Evolutionary conservation across 352 stramenopile genomes (phyloP), one percentile per base, ranked within the genome.

Genomic region (Phytophthora palmivora): DNA sequence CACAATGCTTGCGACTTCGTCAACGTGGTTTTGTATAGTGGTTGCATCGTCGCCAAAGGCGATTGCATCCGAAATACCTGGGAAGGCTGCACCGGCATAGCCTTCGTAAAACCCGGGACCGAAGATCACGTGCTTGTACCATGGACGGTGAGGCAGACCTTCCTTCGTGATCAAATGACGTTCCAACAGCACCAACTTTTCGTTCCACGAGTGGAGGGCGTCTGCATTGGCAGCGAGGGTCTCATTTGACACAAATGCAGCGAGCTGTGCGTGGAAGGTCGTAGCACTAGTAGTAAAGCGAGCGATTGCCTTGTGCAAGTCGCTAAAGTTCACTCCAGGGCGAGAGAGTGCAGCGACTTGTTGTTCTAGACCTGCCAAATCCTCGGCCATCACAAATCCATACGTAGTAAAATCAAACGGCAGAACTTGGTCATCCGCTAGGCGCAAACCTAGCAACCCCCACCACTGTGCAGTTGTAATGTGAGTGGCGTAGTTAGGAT

Each of bases 361-460:
- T 11, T 58, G 22, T 43, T 72, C 56, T 9, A 76, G 45, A 33
- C 37, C 28, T n/a, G 38, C 50, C 26, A 89, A 57, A 56, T 82
- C 82, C 24, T 73, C 67, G 8, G 56, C 39, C 70, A 89, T 81
- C 16, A 87, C 83, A 19, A 60, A 62, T 6, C 53, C 78, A 54
- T 92, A 84, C 18, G 72, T 78, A n/a, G 72, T 73, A 22, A 77
- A 85, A 43, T 91, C 78, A 48, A 92, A 87, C 14, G 82, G 78
- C 11, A 92, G 63, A 24, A 90, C 43, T 0, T 50, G 18, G 6
- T 58, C 47, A 30, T 87, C 65, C 0, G 83, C 78, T 12, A 93
- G 63, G 1, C 76, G 72, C 4, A 92, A 58, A 5, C 63, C 71
- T 2, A 92, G 34, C 21, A 90, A 48, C 1, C 77, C 80, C 73